phyloP scores from a whole-genome alignment of 2,329 filamentous ascomycete species.

The Penicillium sp. region DNA sequence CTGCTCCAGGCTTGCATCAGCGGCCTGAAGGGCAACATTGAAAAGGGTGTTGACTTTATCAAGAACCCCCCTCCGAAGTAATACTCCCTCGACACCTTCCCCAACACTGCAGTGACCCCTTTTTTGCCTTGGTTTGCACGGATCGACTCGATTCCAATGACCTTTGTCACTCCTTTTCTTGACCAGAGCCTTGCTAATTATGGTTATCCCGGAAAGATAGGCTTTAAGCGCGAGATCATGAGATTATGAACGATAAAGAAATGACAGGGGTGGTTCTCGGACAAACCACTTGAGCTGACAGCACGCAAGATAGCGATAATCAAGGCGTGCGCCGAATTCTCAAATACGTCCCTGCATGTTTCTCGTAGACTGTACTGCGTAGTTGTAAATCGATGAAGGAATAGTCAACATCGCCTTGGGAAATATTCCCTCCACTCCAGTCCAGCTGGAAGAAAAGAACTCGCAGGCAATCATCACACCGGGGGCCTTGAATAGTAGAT shows the following conservation, averaged over 20 bases:
- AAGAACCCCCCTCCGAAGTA: conserved; percentile 85
- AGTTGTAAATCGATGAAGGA: background rate
- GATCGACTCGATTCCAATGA: conserved; percentile 1
- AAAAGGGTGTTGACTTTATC: conserved; percentile 86
- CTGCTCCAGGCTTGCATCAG: conserved; percentile 69
- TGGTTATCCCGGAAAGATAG: conserved; percentile 40
- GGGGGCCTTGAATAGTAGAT: background rate
- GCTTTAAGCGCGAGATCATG: conserved; percentile 36
- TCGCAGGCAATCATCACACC: background rate
- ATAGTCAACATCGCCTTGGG: background rate
- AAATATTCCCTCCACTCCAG: background rate
- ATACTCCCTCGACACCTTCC: conserved; percentile 40
- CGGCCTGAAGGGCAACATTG: conserved; percentile 86
- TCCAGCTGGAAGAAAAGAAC: conserved; percentile 1
- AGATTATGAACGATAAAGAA: conserved; percentile 24
- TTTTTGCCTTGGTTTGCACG: conserved; percentile 6
- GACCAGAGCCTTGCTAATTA: conserved; percentile 33
- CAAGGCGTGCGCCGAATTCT: conserved; percentile 3
- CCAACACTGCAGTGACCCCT: conserved; percentile 10
- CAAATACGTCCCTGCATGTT: background rate
- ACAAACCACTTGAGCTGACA: conserved; percentile 4
- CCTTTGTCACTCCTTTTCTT: conserved; percentile 10
- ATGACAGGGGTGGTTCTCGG: conserved; percentile 9
- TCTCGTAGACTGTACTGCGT: background rate
- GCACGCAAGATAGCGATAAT: conserved; percentile 16